Conservation (phyloP, 2,329 filamentous ascomycete genomes). For the Ophiobolus disseminans region DNA sequence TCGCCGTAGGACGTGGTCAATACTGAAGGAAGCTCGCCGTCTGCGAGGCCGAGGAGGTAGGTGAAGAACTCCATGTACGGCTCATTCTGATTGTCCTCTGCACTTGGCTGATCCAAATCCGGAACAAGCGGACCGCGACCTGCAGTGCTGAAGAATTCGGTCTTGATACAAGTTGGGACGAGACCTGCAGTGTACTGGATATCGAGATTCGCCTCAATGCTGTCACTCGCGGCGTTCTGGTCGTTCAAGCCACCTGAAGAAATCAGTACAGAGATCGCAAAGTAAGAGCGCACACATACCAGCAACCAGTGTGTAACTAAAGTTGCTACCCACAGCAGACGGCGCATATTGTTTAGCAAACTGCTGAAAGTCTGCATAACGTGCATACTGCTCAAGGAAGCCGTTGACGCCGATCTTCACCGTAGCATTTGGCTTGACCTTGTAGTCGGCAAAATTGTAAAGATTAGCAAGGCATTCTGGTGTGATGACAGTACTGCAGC, state of each 20-base stretch:
- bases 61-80: conserved; percentile 54
- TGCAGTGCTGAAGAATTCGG: conserved; percentile 57
- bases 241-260: conserved; percentile 36
- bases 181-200: conserved; percentile 58
- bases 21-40: conserved; percentile 47
- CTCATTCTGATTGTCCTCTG: conserved; percentile 55
- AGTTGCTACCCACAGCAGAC: conserved; percentile 52
- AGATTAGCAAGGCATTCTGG: conserved; percentile 57
- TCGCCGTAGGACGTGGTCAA: conserved; percentile 52
- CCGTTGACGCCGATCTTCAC: conserved; percentile 55
- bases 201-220: conserved; percentile 60
- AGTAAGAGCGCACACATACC: conserved; percentile 39
- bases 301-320: conserved; percentile 53
- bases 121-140: conserved; percentile 56
- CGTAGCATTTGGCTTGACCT: conserved; percentile 45
- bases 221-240: conserved; percentile 47
- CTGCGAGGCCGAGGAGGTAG: conserved; percentile 40
- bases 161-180: conserved; percentile 50
- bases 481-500: conserved; percentile 55
- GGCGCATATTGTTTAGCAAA: conserved; percentile 52
- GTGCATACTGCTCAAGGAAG: conserved; percentile 58
- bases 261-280: neutral
- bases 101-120: conserved; percentile 55
- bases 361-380: conserved; percentile 53
- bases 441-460: conserved; percentile 54